Evolutionary conservation across 2,329 filamentous ascomycete species (phyloP), one percentile per base, ranked within the genome.

Genomic region (Claviceps capensis): DNA sequence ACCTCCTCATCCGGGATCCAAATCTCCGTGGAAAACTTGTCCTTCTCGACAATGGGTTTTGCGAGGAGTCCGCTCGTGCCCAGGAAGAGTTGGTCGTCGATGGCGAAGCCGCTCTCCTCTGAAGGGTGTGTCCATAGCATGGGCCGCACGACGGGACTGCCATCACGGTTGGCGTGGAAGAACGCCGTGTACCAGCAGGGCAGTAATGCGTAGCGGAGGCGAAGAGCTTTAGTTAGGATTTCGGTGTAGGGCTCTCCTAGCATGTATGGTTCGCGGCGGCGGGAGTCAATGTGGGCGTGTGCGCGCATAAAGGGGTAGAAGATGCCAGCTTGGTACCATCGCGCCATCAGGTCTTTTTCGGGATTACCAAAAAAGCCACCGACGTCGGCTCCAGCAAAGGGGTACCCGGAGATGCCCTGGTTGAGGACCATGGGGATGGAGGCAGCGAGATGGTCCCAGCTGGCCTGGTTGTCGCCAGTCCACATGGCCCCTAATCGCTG

Each of bases 271-370:
- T 98, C 93, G 50, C 93, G 85, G 26, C 93, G 85, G 46, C 93
- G 88, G 41, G 93, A 86, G 63, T 98, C 93, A 55, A 97, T 97
- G 67, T 98, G 93, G 6, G 93, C 93, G 65, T 98, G 93, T 1
- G 82, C 93, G 55, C 93, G 87, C 85, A 97, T 95, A 74, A 97
- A 98, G 7, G 93, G 93, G 67, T 97, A 97, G 75, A 95, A 98
- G 52, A 88, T 87, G 56, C 93, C 93, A 37, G 90, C 82, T 69
- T 98, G 93, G 69, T 95, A 98, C 93, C 93, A 98, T 41, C 93
- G 83, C 11, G 87, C 86, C 59, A 95, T 77, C 22, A 98, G 79
- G 54, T 98, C 91, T 63, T 90, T 90, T 61, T 86, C 86, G 0
- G 93, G 93, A 69, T 98, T 96, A 52, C 93, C 91, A 62, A 98